Evolutionary conservation across 805 yeast genomes (phyloP), one percentile per base, ranked within the genome.

Genomic region (Jamesozyma gamospora): DNA sequence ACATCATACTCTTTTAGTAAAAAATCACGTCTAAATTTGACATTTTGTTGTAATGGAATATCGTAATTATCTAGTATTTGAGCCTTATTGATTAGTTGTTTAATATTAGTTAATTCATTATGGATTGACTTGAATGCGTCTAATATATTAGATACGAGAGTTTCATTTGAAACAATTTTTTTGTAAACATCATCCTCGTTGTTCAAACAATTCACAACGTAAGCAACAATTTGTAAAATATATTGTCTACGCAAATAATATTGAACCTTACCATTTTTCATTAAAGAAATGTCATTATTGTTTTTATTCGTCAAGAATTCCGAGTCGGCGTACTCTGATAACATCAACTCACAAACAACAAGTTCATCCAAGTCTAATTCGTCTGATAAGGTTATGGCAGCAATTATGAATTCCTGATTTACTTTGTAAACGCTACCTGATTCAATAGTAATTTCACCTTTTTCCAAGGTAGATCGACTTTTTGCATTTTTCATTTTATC

Each of bases 331-430:
- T 29, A 52, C 17, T 37, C 29, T 2, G 72, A 64, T 10, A 62
- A 63, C 50, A 88, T 66, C 21, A 84, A 54, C 52, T 86, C 83
- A 1, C 94, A 92, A 1, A 84, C 72, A 2, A 73, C 66, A 24
- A 82, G 38, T 56, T 90, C 96, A 58, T 90, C 94, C 37, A 90
- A 64, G 36, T 82, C 67, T 38, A 90, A 66, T 29, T 76, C 77
- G 46, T 77, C 83, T 0, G 88, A 65, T 14, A 82, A 52, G 18
- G 67, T 65, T 4, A 77, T 65, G 1, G 86, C 71, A 4, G 72
- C 67, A 38, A 75, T 69, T 30, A 81, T 67, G 49, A 86, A 88
- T 29, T 75, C 74, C 35, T 74, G 66, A 52, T 82, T 85, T 26
- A 88, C 58, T 43, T 72, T 72, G 49, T 72, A 79, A 34, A 44